Evolutionary conservation across 208 protist species (phyloP), one percentile per base, ranked within the genome.

Genomic region (Crithidia fasciculata): DNA sequence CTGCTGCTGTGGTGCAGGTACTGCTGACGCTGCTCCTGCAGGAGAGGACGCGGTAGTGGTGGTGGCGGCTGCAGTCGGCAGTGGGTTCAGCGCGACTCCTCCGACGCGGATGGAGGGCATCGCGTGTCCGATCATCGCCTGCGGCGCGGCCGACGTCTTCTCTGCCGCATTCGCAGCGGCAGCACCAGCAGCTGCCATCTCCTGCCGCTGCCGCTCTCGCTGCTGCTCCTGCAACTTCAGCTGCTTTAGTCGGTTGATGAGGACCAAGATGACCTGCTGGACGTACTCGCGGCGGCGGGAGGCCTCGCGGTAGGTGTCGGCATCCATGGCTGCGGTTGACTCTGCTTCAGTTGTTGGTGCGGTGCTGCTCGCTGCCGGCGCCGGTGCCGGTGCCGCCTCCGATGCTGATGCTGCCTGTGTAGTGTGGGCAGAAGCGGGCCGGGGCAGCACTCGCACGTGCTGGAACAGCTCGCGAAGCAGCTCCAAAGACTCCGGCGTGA

Each of bases 211-310:
- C 67, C 61, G 70, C 44, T 36, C 67, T 40, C 50, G 72, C 28
- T 59, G 73, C 65, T 86, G 79, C 59, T 87, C 82, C n/a, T 61
- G 56, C 28, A 81, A 19, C 72, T 89, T 89, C 70, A 89, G 66
- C 73, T 88, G 74, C 67, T 75, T 76, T 36, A 92, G 56, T 40
- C 86, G 78, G 58, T 89, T 89, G 37, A 92, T 76, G 36, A 92
- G 66, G 8, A 87, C 76, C 49, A 92, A 69, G 50, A 92, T 80
- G 56, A 89, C 71, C 65, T 92, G 87, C 80, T 89, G 84, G 19
- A 79, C 81, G 74, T 89, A 92, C 69, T 83, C 78, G 44, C 84
- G 83, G 12, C 86, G 83, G 8, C 79, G 73, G 36, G 60, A 16
- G 39, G 74, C 74, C 28, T 68, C 74, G 19, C 74, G 74, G 60